Percentiles rank a stretch among this genome's conserved stretches.
phyloP scores from a whole-genome alignment of 176 grass and related monocot genomes.

The Alopecurus myosuroides region DNA sequence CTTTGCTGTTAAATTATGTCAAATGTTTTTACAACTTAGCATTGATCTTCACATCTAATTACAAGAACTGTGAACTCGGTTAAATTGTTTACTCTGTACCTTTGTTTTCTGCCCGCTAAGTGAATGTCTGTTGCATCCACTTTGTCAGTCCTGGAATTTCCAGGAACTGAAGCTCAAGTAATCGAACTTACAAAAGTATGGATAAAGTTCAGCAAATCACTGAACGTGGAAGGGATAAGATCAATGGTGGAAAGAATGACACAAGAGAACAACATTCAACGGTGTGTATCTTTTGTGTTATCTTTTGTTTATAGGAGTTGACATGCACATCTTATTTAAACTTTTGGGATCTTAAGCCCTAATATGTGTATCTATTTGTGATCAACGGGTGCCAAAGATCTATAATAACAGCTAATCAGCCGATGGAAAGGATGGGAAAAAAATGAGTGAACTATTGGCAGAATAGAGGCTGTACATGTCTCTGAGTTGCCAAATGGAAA shows the following conservation, averaged over 20 bases:
- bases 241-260: constrained; percentile 52
- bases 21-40: too few relatives aligned
- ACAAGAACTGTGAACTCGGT: too few relatives aligned
- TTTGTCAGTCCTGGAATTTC: constrained; percentile 42
- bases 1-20: too few relatives aligned
- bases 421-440: constrained; percentile 31
- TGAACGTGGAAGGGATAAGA: constrained; percentile 58
- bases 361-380: too few relatives aligned
- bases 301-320: neutral
- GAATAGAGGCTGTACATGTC: constrained; percentile 35
- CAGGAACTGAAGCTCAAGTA: constrained; percentile 28
- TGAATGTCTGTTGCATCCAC: constrained; percentile 11
- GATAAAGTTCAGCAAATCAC: constrained; percentile 50
- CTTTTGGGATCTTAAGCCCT: too few relatives aligned
- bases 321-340: neutral
- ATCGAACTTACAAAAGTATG: constrained; percentile 51
- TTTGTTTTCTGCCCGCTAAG: neutral
- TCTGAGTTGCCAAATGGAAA: constrained; percentile 54
- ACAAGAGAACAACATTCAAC: constrained; percentile 47
- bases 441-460: constrained; percentile 35
- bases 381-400: constrained; percentile 51
- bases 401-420: constrained; percentile 38
- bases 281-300: constrained; percentile 31
- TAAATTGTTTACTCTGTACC: neutral
- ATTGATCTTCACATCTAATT: too few relatives aligned